These are phyloP conservation scores for Selenicereus undatus DNA, from an alignment of 148 eudicot genomes.

Conservation along the genomic window DNA sequence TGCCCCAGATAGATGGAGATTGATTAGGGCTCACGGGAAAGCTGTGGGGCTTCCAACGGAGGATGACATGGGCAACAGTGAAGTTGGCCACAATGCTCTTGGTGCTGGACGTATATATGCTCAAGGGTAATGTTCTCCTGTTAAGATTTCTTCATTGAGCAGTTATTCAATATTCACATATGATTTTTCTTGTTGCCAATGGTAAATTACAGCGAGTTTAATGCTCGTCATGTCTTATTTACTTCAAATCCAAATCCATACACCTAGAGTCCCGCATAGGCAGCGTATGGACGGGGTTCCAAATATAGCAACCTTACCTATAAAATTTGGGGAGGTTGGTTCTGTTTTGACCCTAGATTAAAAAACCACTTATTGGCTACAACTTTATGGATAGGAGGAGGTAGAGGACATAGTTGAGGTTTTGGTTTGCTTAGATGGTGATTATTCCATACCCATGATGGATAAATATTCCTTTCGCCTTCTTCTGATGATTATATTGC, in stretches of 20 bases:
- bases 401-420: too few relatives aligned
- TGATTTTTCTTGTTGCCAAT: background rate
- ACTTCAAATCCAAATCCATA: background rate
- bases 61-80: constrained; percentile 99
- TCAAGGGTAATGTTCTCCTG: constrained; percentile 61
- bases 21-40: constrained; percentile 89
- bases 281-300: too few relatives aligned
- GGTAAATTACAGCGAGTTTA: background rate
- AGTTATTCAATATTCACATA: too few relatives aligned
- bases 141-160: background rate
- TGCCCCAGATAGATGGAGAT: constrained; percentile 86
- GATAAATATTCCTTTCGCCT: too few relatives aligned
- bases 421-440: too few relatives aligned
- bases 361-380: background rate
- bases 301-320: too few relatives aligned
- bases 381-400: too few relatives aligned
- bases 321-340: too few relatives aligned
- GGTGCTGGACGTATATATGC: constrained; percentile 94
- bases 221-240: background rate
- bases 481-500: too few relatives aligned
- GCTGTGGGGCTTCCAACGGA: constrained; percentile 97
- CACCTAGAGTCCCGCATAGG: too few relatives aligned
- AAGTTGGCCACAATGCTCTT: constrained; percentile 98
- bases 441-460: too few relatives aligned
- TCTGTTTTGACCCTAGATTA: background rate